Conservation (phyloP, 2,329 filamentous ascomycete genomes). For the Penicillium sp. region DNA sequence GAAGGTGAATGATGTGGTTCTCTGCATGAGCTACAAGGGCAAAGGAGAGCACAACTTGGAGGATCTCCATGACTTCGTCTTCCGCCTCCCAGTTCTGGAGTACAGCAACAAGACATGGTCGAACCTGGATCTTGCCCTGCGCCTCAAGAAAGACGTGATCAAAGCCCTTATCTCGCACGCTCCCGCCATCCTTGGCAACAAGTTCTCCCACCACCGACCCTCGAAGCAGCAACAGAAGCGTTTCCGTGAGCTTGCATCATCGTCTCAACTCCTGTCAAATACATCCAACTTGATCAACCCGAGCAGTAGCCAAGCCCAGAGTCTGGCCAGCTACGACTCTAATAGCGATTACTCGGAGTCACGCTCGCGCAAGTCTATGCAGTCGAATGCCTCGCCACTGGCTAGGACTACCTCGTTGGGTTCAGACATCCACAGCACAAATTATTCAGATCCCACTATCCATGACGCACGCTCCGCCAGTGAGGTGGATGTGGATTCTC, state of each 20-base stretch:
- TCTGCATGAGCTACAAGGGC: conserved; percentile 94
- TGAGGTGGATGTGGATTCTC: conserved; percentile 33
- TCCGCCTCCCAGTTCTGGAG: conserved; percentile 85
- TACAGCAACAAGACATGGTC: conserved; percentile 99
- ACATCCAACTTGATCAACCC: conserved; percentile 25
- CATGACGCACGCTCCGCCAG: conserved; percentile 29
- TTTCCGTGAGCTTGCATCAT: conserved; percentile 74
- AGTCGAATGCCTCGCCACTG: conserved; percentile 32
- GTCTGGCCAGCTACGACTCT: conserved; percentile 32
- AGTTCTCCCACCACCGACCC: conserved; percentile 81
- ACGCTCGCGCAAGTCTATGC: conserved; percentile 29
- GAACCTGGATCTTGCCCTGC: conserved; percentile 84
- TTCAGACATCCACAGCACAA: conserved; percentile 24
- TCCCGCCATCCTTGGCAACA: conserved; percentile 93
- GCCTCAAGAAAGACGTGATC: conserved; percentile 88
- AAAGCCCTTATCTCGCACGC: conserved; percentile 90
- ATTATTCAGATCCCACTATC: conserved; percentile 19
- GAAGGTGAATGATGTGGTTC: conserved; percentile 85
- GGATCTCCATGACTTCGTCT: conserved; percentile 95
- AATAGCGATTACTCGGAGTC: conserved; percentile 33
- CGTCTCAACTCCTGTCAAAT: conserved; percentile 55
- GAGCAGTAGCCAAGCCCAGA: conserved; percentile 25
- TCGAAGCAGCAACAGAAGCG: conserved; percentile 68
- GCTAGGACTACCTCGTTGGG: conserved; percentile 29
- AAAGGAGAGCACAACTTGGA: conserved; percentile 91